Base-by-base conservation (phyloP, 192 early-diverging fungal genomes). In the Gonapodya sp. region DNA sequence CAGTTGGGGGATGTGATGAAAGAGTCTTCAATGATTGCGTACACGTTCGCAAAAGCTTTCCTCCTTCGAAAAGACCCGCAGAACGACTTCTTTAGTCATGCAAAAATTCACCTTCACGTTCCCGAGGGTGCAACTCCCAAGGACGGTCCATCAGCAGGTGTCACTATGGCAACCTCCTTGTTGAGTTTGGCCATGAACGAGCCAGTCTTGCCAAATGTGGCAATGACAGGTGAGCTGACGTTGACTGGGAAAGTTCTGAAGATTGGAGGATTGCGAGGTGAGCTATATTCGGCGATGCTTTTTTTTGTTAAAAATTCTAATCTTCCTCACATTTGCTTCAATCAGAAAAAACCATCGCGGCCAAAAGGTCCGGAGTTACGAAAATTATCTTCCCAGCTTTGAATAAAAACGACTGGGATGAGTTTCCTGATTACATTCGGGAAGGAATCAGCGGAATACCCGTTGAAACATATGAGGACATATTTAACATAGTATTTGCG, bases 1-100 rank as follows among this genome's bases (percentile, higher is more conserved):
- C 96, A 99, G 86, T 88, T 99, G 84, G 97, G 97, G 73, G 96
- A 97, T 84, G 97, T 99, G 35, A 99, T 99, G 96, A 99, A 99
- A 88, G 97, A 99, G 84, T 95, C 93, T 32, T 92, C 93, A 2
- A 93, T 91, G 16, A 96, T 99, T 79, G 96, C 97, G 0, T 99
- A 99, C 88, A 98, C 97, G 0, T 99, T 89, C 87, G 93, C 95
- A n/a, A 94, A 94, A 83, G 90, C 95, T 33, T 85, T 97, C 36
- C 81, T 97, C 82, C 90, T 89, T 36, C 87, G 85, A 18, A 83
- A 86, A n/a, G 92, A 92, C 84, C 95, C 96, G 1, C 89, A 92
- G 30, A 97, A 96, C 85, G 88, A 87, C 79, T 98, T 98, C 90
- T 99, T 99, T 84, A 92, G 94, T 81, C 92, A 93, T 81, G 94